Evolutionary conservation across 257 asterid genomes (phyloP).

Genomic region (Nicotiana paniculata): DNA sequence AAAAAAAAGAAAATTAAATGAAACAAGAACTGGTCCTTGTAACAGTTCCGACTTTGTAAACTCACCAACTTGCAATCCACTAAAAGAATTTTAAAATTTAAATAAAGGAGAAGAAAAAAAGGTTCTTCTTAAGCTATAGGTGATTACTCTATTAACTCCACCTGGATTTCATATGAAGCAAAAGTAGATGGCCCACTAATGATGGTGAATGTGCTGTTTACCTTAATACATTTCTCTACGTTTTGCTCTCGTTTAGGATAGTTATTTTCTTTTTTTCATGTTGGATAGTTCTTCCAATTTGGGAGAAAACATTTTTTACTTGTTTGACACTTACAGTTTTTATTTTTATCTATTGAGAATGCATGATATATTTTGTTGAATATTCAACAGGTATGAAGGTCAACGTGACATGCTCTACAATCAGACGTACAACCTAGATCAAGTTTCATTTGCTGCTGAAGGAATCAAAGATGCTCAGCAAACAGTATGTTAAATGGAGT

Average conservation of each 20-base stretch:
- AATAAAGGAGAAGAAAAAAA: not conserved
- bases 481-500: slow-evolving; percentile 57
- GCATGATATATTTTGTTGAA: slow-evolving; percentile 1
- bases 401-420: slow-evolving; percentile 96
- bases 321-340: not conserved
- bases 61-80: not conserved
- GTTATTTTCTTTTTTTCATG: not conserved
- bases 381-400: slow-evolving; percentile 76
- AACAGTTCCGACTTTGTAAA: not conserved
- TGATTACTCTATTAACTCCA: not conserved
- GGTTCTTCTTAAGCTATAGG: not conserved
- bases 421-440: slow-evolving; percentile 92
- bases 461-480: slow-evolving; percentile 99
- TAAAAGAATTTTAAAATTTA: not conserved
- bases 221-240: not conserved
- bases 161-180: not conserved
- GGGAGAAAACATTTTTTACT: not conserved
- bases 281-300: not conserved
- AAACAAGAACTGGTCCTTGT: not conserved
- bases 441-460: slow-evolving; percentile 96
- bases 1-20: not conserved
- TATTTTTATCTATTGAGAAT: not conserved
- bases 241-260: not conserved
- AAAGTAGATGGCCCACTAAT: not conserved
- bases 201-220: not conserved